Percentiles rank a stretch among this genome's conserved stretches.
Evolutionary conservation across 805 yeast species (phyloP).

Genomic region (Yarrowia alimentaria): DNA sequence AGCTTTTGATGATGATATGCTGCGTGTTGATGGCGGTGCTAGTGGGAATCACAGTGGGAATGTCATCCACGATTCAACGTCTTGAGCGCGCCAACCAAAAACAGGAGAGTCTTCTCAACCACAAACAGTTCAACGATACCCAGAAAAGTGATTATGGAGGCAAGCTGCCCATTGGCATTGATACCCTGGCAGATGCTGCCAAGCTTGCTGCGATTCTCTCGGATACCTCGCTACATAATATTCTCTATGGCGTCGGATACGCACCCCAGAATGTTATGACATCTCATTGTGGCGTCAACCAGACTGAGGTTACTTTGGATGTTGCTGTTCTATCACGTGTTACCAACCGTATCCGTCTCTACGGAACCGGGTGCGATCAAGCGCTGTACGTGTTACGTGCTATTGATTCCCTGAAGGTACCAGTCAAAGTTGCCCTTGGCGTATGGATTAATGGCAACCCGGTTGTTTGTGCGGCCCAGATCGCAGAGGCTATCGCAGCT

Average conservation of each 20-base stretch:
- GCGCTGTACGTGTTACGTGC: constrained; percentile 53
- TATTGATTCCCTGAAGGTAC: constrained; percentile 49
- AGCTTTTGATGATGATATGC: constrained; percentile 6
- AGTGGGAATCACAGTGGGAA: constrained; percentile 8
- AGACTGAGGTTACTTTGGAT: constrained; percentile 54
- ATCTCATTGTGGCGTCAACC: constrained; percentile 53
- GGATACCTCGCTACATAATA: constrained; percentile 16
- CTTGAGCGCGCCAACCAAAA: background rate
- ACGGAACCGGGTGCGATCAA: constrained; percentile 64
- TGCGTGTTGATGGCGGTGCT: constrained; percentile 4
- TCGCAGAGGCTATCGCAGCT: constrained; percentile 44
- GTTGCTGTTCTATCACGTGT: constrained; percentile 56
- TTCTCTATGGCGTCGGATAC: constrained; percentile 59
- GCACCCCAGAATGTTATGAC: constrained; percentile 52
- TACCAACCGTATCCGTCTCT: constrained; percentile 56
- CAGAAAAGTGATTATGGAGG: background rate
- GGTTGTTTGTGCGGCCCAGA: constrained; percentile 2
- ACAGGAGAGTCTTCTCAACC: background rate
- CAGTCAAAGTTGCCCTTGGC: constrained; percentile 60
- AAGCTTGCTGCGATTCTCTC: constrained; percentile 1
- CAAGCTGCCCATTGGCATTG: constrained; percentile 14
- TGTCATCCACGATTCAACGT: background rate
- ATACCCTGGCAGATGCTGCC: constrained; percentile 17
- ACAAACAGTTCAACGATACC: constrained; percentile 15
- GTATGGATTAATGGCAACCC: constrained; percentile 49